A percentile compares a stretch with the other conserved stretches of the same genome.
Conservation (phyloP, 139 green algal species). For the Tetraselmis chui region DNA sequence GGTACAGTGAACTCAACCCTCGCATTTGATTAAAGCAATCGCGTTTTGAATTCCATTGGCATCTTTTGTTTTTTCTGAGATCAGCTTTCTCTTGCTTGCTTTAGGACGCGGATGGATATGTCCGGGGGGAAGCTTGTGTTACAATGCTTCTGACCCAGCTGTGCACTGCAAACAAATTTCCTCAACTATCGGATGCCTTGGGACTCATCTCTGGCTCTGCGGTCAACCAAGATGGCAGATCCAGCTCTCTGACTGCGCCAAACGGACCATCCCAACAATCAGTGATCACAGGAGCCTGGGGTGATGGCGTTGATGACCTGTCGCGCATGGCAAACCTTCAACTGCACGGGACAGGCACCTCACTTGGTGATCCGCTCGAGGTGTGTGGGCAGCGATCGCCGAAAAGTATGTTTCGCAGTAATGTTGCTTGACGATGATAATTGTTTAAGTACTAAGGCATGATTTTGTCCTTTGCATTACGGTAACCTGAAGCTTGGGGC, state of each 20-base stretch:
- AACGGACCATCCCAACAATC: constrained; percentile 78
- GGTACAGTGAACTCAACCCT: not conserved
- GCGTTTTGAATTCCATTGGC: no score
- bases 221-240: constrained; percentile 81
- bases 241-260: constrained; percentile 73
- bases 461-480: no score
- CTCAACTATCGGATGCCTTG: not conserved
- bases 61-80: no score
- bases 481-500: not conserved
- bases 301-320: not conserved
- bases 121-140: constrained; percentile 48
- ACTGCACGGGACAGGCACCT: constrained; percentile 54
- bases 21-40: constrained; percentile 6
- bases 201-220: constrained; percentile 20
- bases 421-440: no score
- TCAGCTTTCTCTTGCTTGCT: no score
- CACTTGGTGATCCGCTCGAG: constrained; percentile 83
- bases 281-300: constrained; percentile 41
- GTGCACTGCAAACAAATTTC: no score
- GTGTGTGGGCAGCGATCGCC: no score
- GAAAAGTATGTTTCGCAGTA: no score
- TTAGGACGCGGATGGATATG: constrained; percentile 68
- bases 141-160: not conserved
- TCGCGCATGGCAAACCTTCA: constrained; percentile 20
- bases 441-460: no score